Evolutionary conservation across 192 early-diverging fungal genomes (phyloP), one percentile per base, ranked within the genome.

Genomic region (Podila minutissima): DNA sequence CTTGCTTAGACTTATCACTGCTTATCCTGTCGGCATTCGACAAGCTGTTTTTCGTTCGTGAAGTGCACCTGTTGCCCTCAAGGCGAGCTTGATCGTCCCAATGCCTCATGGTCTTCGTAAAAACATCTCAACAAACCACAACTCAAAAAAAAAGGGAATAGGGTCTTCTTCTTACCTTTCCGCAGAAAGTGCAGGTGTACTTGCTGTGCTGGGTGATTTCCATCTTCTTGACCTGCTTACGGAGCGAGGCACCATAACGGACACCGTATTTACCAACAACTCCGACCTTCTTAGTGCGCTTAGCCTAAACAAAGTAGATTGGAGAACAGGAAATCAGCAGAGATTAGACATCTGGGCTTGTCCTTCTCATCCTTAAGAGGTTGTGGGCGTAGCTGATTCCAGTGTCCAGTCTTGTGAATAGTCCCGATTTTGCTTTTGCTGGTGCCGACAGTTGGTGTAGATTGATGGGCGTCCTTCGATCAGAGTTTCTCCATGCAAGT

Each of bases 161-260:
- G 20, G 15, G 8, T 28, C 15, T 29, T 28, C 15, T 29, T 55
- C 71, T 74, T 85, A 94, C 92, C 87, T 97, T 97, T 75, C 98
- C 97, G 90, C 98, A 99, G 97, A 99, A 99, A 81, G 96, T 93
- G 91, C 98, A 99, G 76, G 95, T 97, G 95, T 99, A 99, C 90
- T 96, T 96, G 86, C 93, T 89, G 91, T 99, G 98, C 90, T 99
- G 98, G 85, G 96, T 95, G 87, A 98, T 96, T 93, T 99, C 98
- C 92, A 98, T 97, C 93, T 97, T 97, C 92, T 97, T 97, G 62
- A 63, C 62, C 83, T 90, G 89, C 91, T 99, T 99, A 91, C 98
- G 92, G 82, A 99, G 92, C 67, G 98, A 98, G 77, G 98, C 96
- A 96, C 98, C 98, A 91, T 99, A 99, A 90, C 98, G 96, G 84